A percentile compares a stretch with the other conserved stretches of the same genome.
Evolutionary conservation across 129 eudicot species (phyloP).

Genomic region (Flaveria trinervia): DNA sequence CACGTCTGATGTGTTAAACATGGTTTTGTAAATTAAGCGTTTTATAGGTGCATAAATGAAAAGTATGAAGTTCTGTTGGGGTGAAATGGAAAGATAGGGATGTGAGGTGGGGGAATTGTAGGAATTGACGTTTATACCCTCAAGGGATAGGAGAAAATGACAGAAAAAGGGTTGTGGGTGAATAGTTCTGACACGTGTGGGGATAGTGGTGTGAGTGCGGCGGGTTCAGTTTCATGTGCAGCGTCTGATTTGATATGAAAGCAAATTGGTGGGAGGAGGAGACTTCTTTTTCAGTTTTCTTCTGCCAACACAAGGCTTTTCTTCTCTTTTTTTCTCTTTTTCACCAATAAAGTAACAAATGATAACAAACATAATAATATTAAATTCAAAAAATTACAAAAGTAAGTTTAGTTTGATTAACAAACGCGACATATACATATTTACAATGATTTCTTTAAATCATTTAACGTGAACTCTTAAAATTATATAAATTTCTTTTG

Average conservation of each 20-base stretch:
- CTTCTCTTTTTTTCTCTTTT: neutral
- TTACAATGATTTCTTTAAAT: too few species aligned
- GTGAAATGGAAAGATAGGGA: neutral
- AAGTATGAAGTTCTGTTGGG: neutral
- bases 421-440: too few species aligned
- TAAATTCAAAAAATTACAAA: too few species aligned
- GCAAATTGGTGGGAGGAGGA: constrained; percentile 17
- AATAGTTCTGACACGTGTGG: neutral
- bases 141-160: neutral
- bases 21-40: neutral
- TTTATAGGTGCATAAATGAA: neutral
- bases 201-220: constrained; percentile 23
- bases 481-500: too few species aligned
- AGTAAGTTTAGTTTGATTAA: too few species aligned
- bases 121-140: constrained; percentile 28
- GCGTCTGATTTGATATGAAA: constrained; percentile 30
- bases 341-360: constrained; percentile 1
- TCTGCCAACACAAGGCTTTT: too few species aligned
- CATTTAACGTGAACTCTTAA: too few species aligned
- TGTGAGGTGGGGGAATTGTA: constrained; percentile 14
- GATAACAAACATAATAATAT: too few species aligned
- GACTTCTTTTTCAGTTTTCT: neutral
- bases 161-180: constrained; percentile 11
- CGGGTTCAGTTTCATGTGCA: constrained; percentile 30
- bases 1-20: neutral